These are phyloP conservation scores for Arthonia radiata DNA, from an alignment of 495 filamentous ascomycete genomes.

Conservation along the genomic window DNA sequence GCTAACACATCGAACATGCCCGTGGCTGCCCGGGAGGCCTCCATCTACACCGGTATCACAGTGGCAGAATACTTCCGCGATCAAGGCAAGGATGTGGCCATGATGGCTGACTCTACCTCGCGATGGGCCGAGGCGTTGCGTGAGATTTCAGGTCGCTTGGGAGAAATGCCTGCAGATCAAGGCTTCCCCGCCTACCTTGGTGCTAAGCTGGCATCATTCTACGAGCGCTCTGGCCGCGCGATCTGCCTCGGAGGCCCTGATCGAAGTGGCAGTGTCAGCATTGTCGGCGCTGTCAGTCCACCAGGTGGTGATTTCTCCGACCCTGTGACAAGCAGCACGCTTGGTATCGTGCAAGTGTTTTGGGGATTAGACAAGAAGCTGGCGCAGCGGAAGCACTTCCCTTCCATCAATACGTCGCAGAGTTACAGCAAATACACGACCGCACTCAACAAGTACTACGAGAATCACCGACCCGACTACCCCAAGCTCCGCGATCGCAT, in stretches of 20 bases:
- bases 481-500: constrained; percentile 78
- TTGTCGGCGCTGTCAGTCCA: constrained; percentile 91
- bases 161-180: constrained; percentile 99
- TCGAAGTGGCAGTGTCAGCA: constrained; percentile 76
- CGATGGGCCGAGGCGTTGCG: constrained; percentile 96
- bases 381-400: constrained; percentile 97
- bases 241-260: constrained; percentile 68
- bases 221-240: constrained; percentile 87
- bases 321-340: constrained; percentile 80
- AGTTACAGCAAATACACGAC: constrained; percentile 94
- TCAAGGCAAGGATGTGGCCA: constrained; percentile 89
- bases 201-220: constrained; percentile 94
- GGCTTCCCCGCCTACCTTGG: constrained; percentile 96
- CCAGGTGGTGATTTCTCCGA: constrained; percentile 98
- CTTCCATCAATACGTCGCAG: constrained; percentile 84
- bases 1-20: constrained; percentile 99
- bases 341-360: constrained; percentile 97
- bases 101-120: constrained; percentile 99
- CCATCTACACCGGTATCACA: constrained; percentile 97
- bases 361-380: constrained; percentile 99
- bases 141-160: constrained; percentile 95
- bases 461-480: constrained; percentile 81
- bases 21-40: constrained; percentile 92
- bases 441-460: constrained; percentile 74
- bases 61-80: constrained; percentile 97